These are phyloP conservation scores for Cyclocybe cylindracea DNA, from an alignment of 768 basidiomycete genomes.

Conservation along the genomic window DNA sequence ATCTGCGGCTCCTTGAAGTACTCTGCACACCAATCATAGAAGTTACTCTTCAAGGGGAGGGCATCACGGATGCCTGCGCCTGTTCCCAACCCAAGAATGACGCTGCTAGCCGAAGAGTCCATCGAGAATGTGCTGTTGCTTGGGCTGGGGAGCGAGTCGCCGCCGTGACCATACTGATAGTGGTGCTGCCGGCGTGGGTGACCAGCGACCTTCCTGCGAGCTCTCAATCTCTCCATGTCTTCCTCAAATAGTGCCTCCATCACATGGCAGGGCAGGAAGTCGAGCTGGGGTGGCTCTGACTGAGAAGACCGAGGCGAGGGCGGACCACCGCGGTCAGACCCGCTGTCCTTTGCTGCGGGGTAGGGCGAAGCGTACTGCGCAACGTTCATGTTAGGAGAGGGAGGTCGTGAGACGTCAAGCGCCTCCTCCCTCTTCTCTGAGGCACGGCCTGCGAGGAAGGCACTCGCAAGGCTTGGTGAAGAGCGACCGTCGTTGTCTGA, in stretches of 20 bases:
- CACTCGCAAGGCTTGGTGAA: slow-evolving; percentile 29
- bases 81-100: slow-evolving; percentile 78
- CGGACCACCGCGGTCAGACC: slow-evolving; percentile 27
- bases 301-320: slow-evolving; percentile 34
- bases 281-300: slow-evolving; percentile 34
- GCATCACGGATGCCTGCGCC: slow-evolving; percentile 82
- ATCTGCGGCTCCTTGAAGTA: slow-evolving; percentile 99
- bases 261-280: slow-evolving; percentile 74
- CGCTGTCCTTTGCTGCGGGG: slow-evolving; percentile 25
- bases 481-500: slow-evolving; percentile 53
- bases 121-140: slow-evolving; percentile 78
- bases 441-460: slow-evolving; percentile 19
- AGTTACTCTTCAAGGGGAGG: slow-evolving; percentile 86
- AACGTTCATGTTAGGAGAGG: slow-evolving; percentile 77
- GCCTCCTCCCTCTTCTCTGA: slow-evolving; percentile 22
- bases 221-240: slow-evolving; percentile 88
- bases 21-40: slow-evolving; percentile 95
- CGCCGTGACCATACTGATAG: slow-evolving; percentile 10
- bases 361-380: slow-evolving; percentile 82
- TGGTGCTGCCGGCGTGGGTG: slow-evolving; percentile 43
- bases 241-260: slow-evolving; percentile 91
- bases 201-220: slow-evolving; percentile 52
- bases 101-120: slow-evolving; percentile 66
- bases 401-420: slow-evolving; percentile 60
- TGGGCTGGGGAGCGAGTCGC: slow-evolving; percentile 60